phyloP scores from a whole-genome alignment of 768 basidiomycete species.

The Pholiota conissans region DNA sequence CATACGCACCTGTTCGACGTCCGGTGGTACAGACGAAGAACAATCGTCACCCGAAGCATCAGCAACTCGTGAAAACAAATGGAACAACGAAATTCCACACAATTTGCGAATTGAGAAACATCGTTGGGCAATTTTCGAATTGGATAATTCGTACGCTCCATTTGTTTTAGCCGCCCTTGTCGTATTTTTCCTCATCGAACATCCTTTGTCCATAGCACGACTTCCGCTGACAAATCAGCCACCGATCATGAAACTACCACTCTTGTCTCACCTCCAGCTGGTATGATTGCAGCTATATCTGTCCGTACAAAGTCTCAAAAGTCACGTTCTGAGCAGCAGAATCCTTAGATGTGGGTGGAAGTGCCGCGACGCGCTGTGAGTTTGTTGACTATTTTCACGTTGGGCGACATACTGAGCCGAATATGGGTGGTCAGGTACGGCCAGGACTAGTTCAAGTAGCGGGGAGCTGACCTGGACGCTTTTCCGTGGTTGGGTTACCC shows the following conservation, averaged over 20 bases:
- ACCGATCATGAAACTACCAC: background rate
- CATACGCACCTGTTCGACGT: background rate
- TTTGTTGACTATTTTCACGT: background rate
- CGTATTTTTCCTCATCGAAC: background rate
- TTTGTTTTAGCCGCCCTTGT: too few species aligned
- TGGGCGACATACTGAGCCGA: conserved; percentile 1
- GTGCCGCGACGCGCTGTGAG: conserved; percentile 12
- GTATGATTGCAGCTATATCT: conserved; percentile 11
- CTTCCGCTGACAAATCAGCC: conserved; percentile 3
- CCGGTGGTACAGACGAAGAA: background rate
- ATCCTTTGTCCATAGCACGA: background rate
- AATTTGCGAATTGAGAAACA: too few species aligned
- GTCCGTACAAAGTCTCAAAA: conserved; percentile 3
- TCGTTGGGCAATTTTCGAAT: too few species aligned
- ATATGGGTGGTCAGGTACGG: conserved; percentile 5
- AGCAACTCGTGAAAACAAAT: background rate
- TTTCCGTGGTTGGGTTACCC: conserved; percentile 15
- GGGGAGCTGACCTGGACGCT: background rate
- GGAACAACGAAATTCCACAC: too few species aligned
- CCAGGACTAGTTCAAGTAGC: conserved; percentile 8
- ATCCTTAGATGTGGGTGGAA: conserved; percentile 1
- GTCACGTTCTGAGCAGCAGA: conserved; percentile 12
- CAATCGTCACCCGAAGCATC: background rate
- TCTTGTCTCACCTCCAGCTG: conserved; percentile 13
- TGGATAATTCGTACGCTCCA: too few species aligned